These are phyloP conservation scores for Starmerella sp. DNA, from an alignment of 805 yeast species.

Conservation along the genomic window DNA sequence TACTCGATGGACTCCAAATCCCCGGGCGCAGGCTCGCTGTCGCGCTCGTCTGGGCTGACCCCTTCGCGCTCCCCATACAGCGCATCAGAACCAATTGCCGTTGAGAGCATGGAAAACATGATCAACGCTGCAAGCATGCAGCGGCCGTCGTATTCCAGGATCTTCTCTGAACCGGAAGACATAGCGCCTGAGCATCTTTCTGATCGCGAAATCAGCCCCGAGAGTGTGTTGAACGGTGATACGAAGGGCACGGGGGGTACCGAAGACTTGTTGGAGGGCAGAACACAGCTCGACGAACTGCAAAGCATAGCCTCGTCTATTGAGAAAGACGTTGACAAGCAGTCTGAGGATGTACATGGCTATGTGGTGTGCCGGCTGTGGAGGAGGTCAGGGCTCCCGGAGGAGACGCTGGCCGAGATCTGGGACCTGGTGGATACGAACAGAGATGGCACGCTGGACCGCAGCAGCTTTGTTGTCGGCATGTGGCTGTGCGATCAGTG, in stretches of 20 bases:
- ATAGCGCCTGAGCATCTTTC: too few species aligned
- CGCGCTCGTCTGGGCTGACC: neutral
- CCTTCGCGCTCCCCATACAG: neutral
- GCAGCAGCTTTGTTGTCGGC: constrained; percentile 83
- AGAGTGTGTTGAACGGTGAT: neutral
- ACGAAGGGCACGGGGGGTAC: neutral
- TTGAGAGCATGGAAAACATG: neutral
- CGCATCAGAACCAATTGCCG: neutral
- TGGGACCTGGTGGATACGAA: constrained; percentile 54
- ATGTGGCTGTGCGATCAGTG: constrained; percentile 98
- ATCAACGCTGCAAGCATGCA: neutral
- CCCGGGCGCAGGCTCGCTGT: neutral
- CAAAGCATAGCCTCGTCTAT: constrained; percentile 16
- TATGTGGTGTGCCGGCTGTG: constrained; percentile 67
- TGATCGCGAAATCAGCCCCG: constrained; percentile 2
- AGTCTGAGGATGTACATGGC: constrained; percentile 37
- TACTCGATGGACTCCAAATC: neutral
- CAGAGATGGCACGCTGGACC: constrained; percentile 60
- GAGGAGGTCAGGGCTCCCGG: constrained; percentile 64
- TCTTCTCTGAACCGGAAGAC: too few species aligned
- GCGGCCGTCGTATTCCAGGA: neutral
- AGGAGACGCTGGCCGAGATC: constrained; percentile 45
- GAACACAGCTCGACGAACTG: neutral
- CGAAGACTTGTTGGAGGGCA: neutral
- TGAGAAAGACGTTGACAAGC: constrained; percentile 26